Evolutionary conservation across 805 yeast genomes (phyloP).

Genomic region (Maudiozyma saulgeensis): DNA sequence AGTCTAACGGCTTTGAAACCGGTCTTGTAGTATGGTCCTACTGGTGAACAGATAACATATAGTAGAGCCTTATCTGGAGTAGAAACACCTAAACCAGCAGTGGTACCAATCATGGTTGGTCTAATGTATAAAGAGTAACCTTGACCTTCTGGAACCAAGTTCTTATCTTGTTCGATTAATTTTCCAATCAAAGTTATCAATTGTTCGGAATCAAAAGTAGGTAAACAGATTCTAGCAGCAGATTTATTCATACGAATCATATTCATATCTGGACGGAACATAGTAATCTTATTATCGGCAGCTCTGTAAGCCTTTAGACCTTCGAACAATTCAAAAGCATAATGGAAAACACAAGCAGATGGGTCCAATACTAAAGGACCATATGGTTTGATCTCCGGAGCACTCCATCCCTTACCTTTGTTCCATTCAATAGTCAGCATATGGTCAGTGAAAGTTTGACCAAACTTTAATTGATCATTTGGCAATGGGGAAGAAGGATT

Average conservation of each 20-base stretch:
- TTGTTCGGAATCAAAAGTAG: slow-evolving; percentile 72
- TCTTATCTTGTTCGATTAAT: slow-evolving; percentile 60
- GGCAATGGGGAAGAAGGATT: slow-evolving; percentile 47
- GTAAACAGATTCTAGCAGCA: slow-evolving; percentile 83
- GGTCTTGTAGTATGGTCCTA: slow-evolving; percentile 88
- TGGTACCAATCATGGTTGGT: slow-evolving; percentile 92
- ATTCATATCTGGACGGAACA: slow-evolving; percentile 86
- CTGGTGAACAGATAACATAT: slow-evolving; percentile 87
- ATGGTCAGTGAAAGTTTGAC: slow-evolving; percentile 72
- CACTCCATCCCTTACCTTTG: slow-evolving; percentile 66
- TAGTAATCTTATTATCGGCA: slow-evolving; percentile 51
- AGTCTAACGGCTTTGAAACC: slow-evolving; percentile 94
- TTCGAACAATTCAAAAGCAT: slow-evolving; percentile 89
- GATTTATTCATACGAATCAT: slow-evolving; percentile 84
- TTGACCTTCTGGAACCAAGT: slow-evolving; percentile 68
- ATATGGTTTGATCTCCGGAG: slow-evolving; percentile 82
- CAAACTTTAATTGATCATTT: slow-evolving; percentile 56
- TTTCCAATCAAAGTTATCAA: slow-evolving; percentile 65
- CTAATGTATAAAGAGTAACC: slow-evolving; percentile 90
- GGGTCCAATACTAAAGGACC: slow-evolving; percentile 73
- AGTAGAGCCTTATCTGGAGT: slow-evolving; percentile 72
- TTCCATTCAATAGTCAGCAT: slow-evolving; percentile 84
- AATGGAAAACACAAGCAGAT: slow-evolving; percentile 81
- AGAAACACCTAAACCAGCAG: slow-evolving; percentile 77
- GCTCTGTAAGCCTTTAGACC: slow-evolving; percentile 86